Percentiles rank a stretch among this genome's conserved stretches.
Conservation (phyloP, 345 rosid genomes). For the Carallia brachiata region DNA sequence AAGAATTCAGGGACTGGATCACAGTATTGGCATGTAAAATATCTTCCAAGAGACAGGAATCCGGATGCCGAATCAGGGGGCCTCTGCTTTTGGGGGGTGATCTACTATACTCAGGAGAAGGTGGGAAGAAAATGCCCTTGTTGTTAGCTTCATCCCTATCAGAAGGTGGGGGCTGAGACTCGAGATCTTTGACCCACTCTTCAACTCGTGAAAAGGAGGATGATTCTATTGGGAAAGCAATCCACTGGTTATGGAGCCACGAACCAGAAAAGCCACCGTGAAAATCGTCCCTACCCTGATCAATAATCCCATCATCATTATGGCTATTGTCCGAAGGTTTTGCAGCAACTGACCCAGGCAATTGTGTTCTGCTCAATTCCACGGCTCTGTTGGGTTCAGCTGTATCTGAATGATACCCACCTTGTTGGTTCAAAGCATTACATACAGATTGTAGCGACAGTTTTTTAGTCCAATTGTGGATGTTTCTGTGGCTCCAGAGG, state of each 20-base stretch:
- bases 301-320: slow-evolving; percentile 12
- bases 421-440: slow-evolving; percentile 50
- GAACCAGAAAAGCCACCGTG: slow-evolving; percentile 38
- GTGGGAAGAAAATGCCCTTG: slow-evolving; percentile 36
- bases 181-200: slow-evolving; percentile 81
- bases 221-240: slow-evolving; percentile 68
- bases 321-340: slow-evolving; percentile 36
- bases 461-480: slow-evolving; percentile 42
- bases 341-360: slow-evolving; percentile 46
- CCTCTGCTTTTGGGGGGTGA: slow-evolving; percentile 28
- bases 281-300: slow-evolving; percentile 41
- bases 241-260: slow-evolving; percentile 84
- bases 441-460: slow-evolving; percentile 26
- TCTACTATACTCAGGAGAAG: slow-evolving; percentile 50
- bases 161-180: slow-evolving; percentile 28
- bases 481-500: slow-evolving; percentile 94
- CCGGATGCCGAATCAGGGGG: slow-evolving; percentile 28
- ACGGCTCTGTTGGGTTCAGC: slow-evolving; percentile 45
- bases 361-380: slow-evolving; percentile 36
- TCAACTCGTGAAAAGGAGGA: slow-evolving; percentile 70
- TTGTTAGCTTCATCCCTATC: slow-evolving; percentile 25
- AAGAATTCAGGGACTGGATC: slow-evolving; percentile 75
- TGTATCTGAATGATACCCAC: slow-evolving; percentile 86
- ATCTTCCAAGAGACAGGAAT: slow-evolving; percentile 53
- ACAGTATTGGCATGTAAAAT: slow-evolving; percentile 64